phyloP scores from a whole-genome alignment of 305 asterid genomes.

The Fraxinus latifolia region DNA sequence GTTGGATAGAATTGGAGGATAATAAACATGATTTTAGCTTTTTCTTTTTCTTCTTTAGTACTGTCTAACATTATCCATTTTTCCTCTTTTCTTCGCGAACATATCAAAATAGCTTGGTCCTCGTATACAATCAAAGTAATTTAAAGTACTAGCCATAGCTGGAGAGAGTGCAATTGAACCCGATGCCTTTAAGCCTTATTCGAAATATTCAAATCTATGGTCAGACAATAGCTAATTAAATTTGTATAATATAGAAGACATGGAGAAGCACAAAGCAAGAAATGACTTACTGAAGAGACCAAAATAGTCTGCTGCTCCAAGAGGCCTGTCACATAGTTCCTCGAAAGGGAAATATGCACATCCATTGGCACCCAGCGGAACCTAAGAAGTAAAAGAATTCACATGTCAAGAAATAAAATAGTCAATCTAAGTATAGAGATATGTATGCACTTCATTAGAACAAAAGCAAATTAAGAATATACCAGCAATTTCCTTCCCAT shows the following conservation, averaged over 20 bases:
- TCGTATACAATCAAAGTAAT: not conserved
- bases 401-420: not conserved
- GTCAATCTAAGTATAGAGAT: constrained; percentile 4
- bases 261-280: not conserved
- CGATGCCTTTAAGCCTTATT: not conserved
- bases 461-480: constrained; percentile 2
- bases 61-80: not conserved
- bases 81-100: not conserved
- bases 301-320: constrained; percentile 57
- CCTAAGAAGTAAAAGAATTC: constrained; percentile 24
- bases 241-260: not conserved
- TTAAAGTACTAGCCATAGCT: not conserved
- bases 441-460: not conserved
- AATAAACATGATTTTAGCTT: not conserved
- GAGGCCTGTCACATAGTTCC: constrained; percentile 58
- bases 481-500: constrained; percentile 94
- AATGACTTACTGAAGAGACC: constrained; percentile 45
- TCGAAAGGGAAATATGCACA: constrained; percentile 55
- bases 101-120: not conserved
- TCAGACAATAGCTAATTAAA: not conserved
- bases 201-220: not conserved
- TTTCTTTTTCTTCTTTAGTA: not conserved
- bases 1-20: not conserved
- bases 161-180: not conserved
- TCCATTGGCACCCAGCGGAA: constrained; percentile 52